Evolutionary conservation across 1,284 basidiomycete genomes (phyloP), one percentile per base, ranked within the genome.

Genomic region (Acaromyces ingoldii): DNA sequence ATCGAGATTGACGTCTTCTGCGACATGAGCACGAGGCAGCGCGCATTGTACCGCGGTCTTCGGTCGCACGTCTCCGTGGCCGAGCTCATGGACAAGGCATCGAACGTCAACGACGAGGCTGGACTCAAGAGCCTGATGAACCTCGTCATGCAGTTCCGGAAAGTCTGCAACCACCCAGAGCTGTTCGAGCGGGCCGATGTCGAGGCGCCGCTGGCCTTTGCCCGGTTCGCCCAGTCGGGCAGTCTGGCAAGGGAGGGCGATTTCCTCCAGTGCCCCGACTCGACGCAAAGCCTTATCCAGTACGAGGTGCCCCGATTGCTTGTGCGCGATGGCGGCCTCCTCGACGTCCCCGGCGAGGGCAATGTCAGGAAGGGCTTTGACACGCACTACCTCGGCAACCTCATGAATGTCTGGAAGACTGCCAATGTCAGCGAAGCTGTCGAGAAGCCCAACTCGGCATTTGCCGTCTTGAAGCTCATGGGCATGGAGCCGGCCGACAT

Each of bases 101-200:
- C 88, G 19, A 89, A 88, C 62, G 83, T 89, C 53, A 74, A 88
- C 28, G 90, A 97, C 69, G 88, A 85, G 25, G 89, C 91, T 63
- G 89, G 88, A 34, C 88, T 91, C 44, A 84, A 89, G 57, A 90
- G 90, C 21, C 80, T 99, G 53, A 97, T 98, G 93, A 99, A 98
- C 78, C 82, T 99, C 59, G 93, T 98, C 61, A 99, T 99, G 95
- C 95, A 99, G 77, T 98, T 98, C 82, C 86, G 95, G 64, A 99
- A 99, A 81, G 91, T 97, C 60, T 98, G 93, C 81, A 98, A 97
- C 70, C 95, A 99, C 70, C 95, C 95, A 0, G 95, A 98, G 76
- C 82, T 99, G 38, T 98, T 99, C 72, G 92, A 98, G 76, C 85
- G 95, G 21, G 92, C 93, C 29, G 95, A 98, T 72, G 93, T 98